These are phyloP conservation scores for Penicillium sp. DNA, from an alignment of 2,329 filamentous ascomycete genomes.

Conservation along the genomic window DNA sequence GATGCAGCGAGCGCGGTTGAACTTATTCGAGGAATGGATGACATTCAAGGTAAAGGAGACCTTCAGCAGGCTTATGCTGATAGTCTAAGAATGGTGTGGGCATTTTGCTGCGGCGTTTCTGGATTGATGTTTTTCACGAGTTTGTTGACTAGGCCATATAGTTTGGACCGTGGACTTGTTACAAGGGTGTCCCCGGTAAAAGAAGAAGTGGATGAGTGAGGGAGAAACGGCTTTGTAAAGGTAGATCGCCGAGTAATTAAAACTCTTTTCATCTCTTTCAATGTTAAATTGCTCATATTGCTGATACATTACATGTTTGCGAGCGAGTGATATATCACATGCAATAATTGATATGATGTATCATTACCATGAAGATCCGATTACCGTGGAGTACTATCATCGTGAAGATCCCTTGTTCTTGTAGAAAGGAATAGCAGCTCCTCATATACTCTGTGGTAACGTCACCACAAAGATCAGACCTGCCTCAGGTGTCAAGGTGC, in stretches of 20 bases:
- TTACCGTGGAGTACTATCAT: background rate
- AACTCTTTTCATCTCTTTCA: too few relatives aligned
- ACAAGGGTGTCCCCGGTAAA: background rate
- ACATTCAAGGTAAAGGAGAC: slow-evolving; percentile 40
- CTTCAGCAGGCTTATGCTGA: slow-evolving; percentile 59
- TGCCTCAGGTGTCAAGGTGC: slow-evolving; percentile 18
- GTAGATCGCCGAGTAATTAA: too few relatives aligned
- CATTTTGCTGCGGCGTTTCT: slow-evolving; percentile 58
- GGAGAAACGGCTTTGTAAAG: background rate
- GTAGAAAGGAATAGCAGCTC: background rate
- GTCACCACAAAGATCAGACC: background rate
- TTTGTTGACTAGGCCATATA: slow-evolving; percentile 56
- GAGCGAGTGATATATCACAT: background rate
- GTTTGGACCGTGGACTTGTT: slow-evolving; percentile 5
- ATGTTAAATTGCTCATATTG: too few relatives aligned
- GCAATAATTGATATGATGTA: too few relatives aligned
- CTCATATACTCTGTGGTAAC: background rate
- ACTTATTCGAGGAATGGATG: slow-evolving; percentile 59
- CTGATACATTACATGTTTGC: background rate
- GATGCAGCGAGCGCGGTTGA: slow-evolving; percentile 64
- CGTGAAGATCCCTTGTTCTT: background rate
- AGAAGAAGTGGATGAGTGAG: background rate
- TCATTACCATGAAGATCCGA: background rate
- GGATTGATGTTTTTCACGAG: slow-evolving; percentile 57
- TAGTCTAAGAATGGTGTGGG: slow-evolving; percentile 59